Evolutionary conservation across 768 basidiomycete genomes (phyloP).

Genomic region (Macrolepiota fuliginosa): DNA sequence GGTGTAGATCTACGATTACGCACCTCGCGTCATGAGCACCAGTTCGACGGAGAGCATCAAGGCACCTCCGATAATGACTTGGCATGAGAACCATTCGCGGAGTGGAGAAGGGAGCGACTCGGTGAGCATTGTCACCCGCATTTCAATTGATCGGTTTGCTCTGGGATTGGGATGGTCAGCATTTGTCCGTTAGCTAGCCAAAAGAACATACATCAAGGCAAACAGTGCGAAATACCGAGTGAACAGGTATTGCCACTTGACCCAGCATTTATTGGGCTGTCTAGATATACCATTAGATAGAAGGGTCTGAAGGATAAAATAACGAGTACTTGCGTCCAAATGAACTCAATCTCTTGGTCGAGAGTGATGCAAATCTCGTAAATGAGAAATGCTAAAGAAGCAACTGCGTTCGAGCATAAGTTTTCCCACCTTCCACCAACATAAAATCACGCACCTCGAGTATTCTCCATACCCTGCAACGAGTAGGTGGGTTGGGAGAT

Average conservation of each 20-base stretch:
- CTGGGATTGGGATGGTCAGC: conserved; percentile 13
- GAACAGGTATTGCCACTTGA: conserved; percentile 29
- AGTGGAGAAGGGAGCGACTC: conserved; percentile 11
- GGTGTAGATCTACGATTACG: not conserved
- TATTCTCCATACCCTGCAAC: conserved; percentile 16
- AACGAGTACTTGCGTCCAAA: conserved; percentile 30
- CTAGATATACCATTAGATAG: conserved; percentile 8
- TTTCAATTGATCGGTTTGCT: conserved; percentile 22
- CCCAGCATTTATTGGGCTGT: conserved; percentile 20
- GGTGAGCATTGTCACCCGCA: conserved; percentile 12
- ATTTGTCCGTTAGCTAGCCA: not conserved
- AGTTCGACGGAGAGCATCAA: conserved; percentile 28
- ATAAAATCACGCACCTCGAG: conserved; percentile 18
- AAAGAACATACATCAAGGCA: conserved; percentile 23
- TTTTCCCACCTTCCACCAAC: not conserved
- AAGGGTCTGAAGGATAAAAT: not conserved
- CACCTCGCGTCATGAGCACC: conserved; percentile 27
- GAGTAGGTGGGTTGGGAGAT: not conserved
- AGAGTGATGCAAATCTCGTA: conserved; percentile 33
- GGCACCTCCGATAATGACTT: conserved; percentile 22
- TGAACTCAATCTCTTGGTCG: conserved; percentile 31
- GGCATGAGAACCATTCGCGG: conserved; percentile 24
- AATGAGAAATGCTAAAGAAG: conserved; percentile 28
- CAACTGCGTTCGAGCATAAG: conserved; percentile 19
- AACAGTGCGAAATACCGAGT: conserved; percentile 27